Conservation (phyloP, 768 basidiomycete genomes). For the Boletus rubroflammeus region DNA sequence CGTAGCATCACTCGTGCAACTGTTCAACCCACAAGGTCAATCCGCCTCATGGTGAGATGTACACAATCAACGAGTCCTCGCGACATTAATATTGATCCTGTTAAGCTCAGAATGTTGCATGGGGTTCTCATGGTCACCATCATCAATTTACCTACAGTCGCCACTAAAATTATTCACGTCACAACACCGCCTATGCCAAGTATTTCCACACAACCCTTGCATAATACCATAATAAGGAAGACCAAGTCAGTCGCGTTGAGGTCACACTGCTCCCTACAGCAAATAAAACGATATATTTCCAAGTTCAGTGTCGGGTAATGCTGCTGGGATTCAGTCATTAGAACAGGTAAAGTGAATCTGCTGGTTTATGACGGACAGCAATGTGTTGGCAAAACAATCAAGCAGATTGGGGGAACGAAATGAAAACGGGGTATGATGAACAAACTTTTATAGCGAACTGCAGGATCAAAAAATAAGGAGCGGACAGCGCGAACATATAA, state of each 20-base stretch:
- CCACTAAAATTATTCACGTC: background rate
- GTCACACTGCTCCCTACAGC: background rate
- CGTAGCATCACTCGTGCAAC: background rate
- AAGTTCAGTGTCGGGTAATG: background rate
- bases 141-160: no score
- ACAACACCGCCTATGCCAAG: background rate
- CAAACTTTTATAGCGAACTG: background rate
- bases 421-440: conserved; percentile 16
- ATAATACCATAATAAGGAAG: background rate
- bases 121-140: background rate
- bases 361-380: background rate
- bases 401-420: background rate
- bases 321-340: background rate
- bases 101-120: no score
- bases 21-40: background rate
- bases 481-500: conserved; percentile 3
- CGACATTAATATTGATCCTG: no score
- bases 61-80: no score
- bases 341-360: background rate
- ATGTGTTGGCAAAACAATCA: background rate
- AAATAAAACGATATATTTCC: no score
- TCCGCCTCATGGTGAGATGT: background rate
- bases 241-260: background rate
- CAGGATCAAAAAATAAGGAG: conserved; percentile 15
- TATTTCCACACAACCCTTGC: background rate